Base-by-base conservation (phyloP, 2,329 filamentous ascomycete genomes). In the Xylariaceae sp. region DNA sequence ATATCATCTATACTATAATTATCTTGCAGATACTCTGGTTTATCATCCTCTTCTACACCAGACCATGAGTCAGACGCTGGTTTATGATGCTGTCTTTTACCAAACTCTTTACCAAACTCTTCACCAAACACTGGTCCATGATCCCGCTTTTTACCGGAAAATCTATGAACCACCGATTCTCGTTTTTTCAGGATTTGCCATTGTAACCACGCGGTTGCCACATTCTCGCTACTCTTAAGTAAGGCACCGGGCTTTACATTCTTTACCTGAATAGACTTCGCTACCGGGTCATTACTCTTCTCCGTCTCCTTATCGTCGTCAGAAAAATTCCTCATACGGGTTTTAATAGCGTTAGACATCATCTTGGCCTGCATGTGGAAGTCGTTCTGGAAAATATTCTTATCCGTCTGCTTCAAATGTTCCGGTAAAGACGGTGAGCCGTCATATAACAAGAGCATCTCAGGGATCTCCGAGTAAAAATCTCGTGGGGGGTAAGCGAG, bases 391-490 rank as follows among this genome's bases (percentile, higher is more conserved):
- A 40, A 55, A 3, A 55, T 57, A 26, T 54, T 42, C 39, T 64
- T 64, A 29, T 62, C 52, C 45, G 62, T 60, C 47, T 56, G 50
- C 27, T 32, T 54, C 8, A 53, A 44, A 12, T 59, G 55, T 1
- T 60, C 47, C 19, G 62, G 53, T 9, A 60, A 44, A 2, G 53
- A 48, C 2, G 70, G 65, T 2, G 66, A 55, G 0, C 67, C 62
- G 43, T 77, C 74, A 62, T 81, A 72, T 34, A 83, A 59, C 0
- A 84, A 64, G 7, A 83, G 64, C 1, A 74, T 70, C 40, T 75
- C 67, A 2, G 80, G 80, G 3, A 83, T 73, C 57, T 71, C 74
- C 11, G 81, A 72, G 1, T 70, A 74, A 0, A 77, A 80, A 2
- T 64, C 54, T 2, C 70, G 64, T 0, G 80, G 75, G 0, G 80